Percentiles rank a stretch among this genome's conserved stretches.
phyloP scores from a whole-genome alignment of 2,329 filamentous ascomycete genomes.

The Alternaria angustiovoidea region DNA sequence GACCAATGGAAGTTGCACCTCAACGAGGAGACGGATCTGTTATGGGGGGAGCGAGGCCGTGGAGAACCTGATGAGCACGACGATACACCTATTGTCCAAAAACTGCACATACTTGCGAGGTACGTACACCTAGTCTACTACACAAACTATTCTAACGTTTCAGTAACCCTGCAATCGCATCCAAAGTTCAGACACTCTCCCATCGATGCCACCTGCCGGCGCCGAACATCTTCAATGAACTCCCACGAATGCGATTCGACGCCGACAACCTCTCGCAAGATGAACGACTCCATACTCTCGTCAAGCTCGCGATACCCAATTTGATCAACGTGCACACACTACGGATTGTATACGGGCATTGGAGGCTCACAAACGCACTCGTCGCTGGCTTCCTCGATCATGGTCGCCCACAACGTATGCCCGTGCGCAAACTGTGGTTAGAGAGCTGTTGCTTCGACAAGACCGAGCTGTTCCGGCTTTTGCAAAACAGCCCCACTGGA shows the following conservation, averaged over 20 bases:
- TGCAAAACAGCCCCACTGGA: conserved; percentile 35
- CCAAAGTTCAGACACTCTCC: conserved; percentile 54
- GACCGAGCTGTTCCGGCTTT: conserved; percentile 21
- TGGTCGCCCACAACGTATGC: conserved; percentile 32
- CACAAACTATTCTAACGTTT: conserved; percentile 13
- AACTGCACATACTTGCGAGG: conserved; percentile 53
- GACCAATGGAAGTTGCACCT: conserved; percentile 49
- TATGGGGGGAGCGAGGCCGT: conserved; percentile 21
- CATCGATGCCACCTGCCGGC: conserved; percentile 58
- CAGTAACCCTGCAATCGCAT: conserved; percentile 53
- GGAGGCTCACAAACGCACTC: conserved; percentile 50
- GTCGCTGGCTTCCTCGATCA: conserved; percentile 52
- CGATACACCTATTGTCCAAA: conserved; percentile 55
- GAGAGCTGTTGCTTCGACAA: conserved; percentile 53
- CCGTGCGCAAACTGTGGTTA: conserved; percentile 55
- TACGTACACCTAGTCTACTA: conserved; percentile 25
- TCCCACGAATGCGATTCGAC: conserved; percentile 53
- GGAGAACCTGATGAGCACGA: conserved; percentile 42
- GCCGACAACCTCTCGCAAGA: conserved; percentile 52
- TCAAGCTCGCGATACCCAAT: conserved; percentile 50
- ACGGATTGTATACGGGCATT: conserved; percentile 56
- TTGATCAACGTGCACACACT: conserved; percentile 56
- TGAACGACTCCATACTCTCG: conserved; percentile 50
- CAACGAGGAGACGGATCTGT: conserved; percentile 20
- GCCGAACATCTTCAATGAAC: conserved; percentile 55